These are phyloP conservation scores for Monosporascus sp. DNA, from an alignment of 2,329 filamentous ascomycete genomes.

Conservation along the genomic window DNA sequence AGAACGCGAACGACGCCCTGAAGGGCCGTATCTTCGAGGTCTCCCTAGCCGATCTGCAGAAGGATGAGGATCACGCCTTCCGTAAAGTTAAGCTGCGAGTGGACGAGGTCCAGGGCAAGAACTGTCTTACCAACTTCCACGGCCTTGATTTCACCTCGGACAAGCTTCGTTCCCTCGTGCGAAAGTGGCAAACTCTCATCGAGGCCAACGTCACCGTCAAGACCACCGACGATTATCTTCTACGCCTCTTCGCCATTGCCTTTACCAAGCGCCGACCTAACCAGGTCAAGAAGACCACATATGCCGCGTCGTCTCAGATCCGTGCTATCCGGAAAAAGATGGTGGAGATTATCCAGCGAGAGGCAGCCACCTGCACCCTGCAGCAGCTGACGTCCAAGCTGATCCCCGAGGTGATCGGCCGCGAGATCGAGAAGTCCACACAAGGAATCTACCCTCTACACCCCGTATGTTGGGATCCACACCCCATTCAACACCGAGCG, in stretches of 20 bases:
- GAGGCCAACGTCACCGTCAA: conserved; percentile 99
- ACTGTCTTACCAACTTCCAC: conserved; percentile 99
- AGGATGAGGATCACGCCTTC: conserved; percentile 99
- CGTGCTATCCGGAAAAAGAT: conserved; percentile 99
- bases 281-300: conserved; percentile 99
- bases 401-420: conserved; percentile 98
- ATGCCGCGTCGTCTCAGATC: conserved; percentile 95
- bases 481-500: conserved; percentile 10
- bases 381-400: conserved; percentile 97
- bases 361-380: conserved; percentile 90
- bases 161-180: conserved; percentile 97
- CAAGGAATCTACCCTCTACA: conserved; percentile 99
- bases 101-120: conserved; percentile 99
- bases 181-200: conserved; percentile 99
- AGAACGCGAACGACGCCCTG: conserved; percentile 98
- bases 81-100: conserved; percentile 99
- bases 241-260: conserved; percentile 97
- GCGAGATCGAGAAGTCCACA: conserved; percentile 99
- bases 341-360: conserved; percentile 96
- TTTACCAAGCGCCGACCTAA: conserved; percentile 99
- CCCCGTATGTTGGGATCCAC: conserved; percentile 66
- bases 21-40: conserved; percentile 99
- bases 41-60: conserved; percentile 97
- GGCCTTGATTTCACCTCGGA: conserved; percentile 99
- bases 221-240: conserved; percentile 99